phyloP scores from a whole-genome alignment of 768 basidiomycete genomes.

The Pulveroboletus sp. region DNA sequence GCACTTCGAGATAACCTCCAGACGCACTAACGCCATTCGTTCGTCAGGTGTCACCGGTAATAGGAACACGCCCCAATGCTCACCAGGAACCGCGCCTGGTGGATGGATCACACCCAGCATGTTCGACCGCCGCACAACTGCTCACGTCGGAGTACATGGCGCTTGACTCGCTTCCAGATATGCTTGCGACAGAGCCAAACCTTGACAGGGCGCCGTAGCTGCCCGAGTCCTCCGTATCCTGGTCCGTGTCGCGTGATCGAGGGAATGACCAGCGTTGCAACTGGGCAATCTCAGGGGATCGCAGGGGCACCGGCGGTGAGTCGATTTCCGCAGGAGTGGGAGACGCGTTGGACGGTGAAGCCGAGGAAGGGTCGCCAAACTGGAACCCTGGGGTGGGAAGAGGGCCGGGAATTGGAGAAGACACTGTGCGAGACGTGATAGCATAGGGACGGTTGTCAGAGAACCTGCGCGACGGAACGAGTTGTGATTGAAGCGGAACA shows the following conservation, averaged over 20 bases:
- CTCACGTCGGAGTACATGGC: constrained; percentile 45
- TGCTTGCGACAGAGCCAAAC: constrained; percentile 58
- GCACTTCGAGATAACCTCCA: constrained; percentile 26
- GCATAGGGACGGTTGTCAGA: constrained; percentile 48
- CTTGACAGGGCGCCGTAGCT: constrained; percentile 46
- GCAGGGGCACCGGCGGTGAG: constrained; percentile 17
- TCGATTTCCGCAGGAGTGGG: constrained; percentile 45
- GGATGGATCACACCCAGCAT: constrained; percentile 29
- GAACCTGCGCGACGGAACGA: constrained; percentile 19
- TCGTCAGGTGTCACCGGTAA: constrained; percentile 24
- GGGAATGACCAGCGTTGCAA: constrained; percentile 42
- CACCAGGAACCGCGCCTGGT: constrained; percentile 32
- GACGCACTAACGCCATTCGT: constrained; percentile 24
- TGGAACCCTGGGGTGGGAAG: constrained; percentile 59
- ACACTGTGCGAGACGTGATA: constrained; percentile 44
- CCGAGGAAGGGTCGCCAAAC: constrained; percentile 55
- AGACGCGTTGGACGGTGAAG: constrained; percentile 41
- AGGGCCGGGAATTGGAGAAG: constrained; percentile 47
- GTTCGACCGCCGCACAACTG: constrained; percentile 32
- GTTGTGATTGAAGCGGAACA: constrained; percentile 9
- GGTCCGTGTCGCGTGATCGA: constrained; percentile 37
- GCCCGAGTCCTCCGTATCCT: constrained; percentile 49
- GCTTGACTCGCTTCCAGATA: constrained; percentile 58
- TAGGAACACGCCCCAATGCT: constrained; percentile 7
- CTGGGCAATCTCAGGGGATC: constrained; percentile 43